These are phyloP conservation scores for Phoenix roebelenii DNA, from an alignment of 176 grass and related monocot species.

Conservation along the genomic window DNA sequence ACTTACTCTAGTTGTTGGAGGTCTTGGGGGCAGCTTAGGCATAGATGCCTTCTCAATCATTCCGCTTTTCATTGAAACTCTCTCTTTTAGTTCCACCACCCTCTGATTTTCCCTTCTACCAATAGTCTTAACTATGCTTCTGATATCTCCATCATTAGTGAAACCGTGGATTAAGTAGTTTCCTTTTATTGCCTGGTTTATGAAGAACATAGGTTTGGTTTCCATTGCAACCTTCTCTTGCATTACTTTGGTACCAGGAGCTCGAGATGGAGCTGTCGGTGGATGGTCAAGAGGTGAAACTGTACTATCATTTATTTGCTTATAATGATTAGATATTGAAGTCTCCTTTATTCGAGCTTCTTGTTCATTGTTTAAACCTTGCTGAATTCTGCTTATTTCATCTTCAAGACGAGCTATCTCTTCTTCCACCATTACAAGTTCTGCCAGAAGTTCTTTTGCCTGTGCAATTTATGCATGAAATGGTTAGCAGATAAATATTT, in stretches of 20 bases:
- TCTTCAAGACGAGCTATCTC: conserved; percentile 70
- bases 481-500: not conserved
- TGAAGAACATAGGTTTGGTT: conserved; percentile 87
- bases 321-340: not conserved
- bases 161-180: conserved; percentile 45
- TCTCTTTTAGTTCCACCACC: conserved; percentile 19
- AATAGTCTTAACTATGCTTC: conserved; percentile 12
- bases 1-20: conserved; percentile 24
- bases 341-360: not conserved
- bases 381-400: conserved; percentile 46
- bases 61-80: conserved; percentile 18
- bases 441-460: conserved; percentile 74
- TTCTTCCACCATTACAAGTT: conserved; percentile 84
- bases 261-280: not conserved
- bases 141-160: conserved; percentile 12
- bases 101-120: conserved; percentile 12
- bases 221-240: conserved; percentile 26
- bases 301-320: not conserved
- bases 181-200: conserved; percentile 80
- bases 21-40: conserved; percentile 17
- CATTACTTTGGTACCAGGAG: not conserved
- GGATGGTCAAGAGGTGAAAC: not conserved
- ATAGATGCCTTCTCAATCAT: conserved; percentile 14
- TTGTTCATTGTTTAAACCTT: conserved; percentile 24
- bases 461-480: not conserved